phyloP scores from a whole-genome alignment of 2,329 filamentous ascomycete genomes.

The Colletotrichum siamense region DNA sequence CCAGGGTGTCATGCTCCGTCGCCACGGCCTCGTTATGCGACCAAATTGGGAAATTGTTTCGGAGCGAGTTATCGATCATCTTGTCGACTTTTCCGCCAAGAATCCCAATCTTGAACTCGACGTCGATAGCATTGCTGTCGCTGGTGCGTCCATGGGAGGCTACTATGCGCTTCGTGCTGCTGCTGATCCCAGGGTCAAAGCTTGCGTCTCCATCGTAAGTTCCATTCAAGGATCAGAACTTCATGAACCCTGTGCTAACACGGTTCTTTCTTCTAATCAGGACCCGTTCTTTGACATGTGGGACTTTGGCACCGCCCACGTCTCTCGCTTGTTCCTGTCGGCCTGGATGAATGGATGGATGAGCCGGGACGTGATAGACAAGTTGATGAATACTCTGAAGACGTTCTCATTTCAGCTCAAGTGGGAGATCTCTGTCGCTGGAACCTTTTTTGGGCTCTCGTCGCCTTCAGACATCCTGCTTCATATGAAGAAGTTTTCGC shows the following conservation, averaged over 20 bases:
- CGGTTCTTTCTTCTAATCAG: not conserved
- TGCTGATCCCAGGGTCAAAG: constrained; percentile 45
- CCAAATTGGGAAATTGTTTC: constrained; percentile 44
- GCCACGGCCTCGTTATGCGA: constrained; percentile 31
- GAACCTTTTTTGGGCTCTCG: constrained; percentile 27
- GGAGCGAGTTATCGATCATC: constrained; percentile 34
- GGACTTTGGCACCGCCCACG: constrained; percentile 29
- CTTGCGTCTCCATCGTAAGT: constrained; percentile 42
- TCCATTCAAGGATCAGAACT: not conserved
- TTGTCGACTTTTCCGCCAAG: constrained; percentile 20
- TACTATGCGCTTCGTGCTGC: constrained; percentile 51
- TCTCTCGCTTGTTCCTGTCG: constrained; percentile 28
- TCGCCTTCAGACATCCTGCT: constrained; percentile 28
- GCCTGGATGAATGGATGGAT: constrained; percentile 29
- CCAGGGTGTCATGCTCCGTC: constrained; percentile 42
- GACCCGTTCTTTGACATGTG: constrained; percentile 40
- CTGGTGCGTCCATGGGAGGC: constrained; percentile 47
- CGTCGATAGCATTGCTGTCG: constrained; percentile 37
- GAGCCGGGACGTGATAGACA: constrained; percentile 29
- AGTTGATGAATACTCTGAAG: constrained; percentile 22
- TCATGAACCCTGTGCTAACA: not conserved
- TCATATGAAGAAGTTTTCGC: constrained; percentile 22
- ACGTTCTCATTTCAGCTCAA: constrained; percentile 30
- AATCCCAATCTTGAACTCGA: constrained; percentile 38
- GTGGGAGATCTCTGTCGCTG: constrained; percentile 33